phyloP scores from a whole-genome alignment of 1,284 basidiomycete species.

The Boletus semigastroideus region DNA sequence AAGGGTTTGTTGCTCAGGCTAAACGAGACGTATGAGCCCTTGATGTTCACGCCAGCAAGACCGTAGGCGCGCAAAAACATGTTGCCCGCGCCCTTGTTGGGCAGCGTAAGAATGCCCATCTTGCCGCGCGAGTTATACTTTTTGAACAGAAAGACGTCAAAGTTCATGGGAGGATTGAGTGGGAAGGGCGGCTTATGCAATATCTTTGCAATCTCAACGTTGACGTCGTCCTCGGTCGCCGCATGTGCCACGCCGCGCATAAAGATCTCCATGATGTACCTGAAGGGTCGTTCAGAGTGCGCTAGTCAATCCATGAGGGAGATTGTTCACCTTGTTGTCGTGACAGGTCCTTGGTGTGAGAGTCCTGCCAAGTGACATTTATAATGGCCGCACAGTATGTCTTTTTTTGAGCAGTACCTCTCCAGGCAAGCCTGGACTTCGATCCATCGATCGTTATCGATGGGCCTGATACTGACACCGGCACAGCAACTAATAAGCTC shows the following conservation, averaged over 20 bases:
- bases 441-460: constrained; percentile 23
- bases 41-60: constrained; percentile 25
- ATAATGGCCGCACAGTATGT: constrained; percentile 10
- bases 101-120: constrained; percentile 35
- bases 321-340: constrained; percentile 21
- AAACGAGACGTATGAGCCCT: constrained; percentile 24
- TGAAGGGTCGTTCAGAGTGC: constrained; percentile 1
- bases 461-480: neutral
- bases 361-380: constrained; percentile 8
- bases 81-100: constrained; percentile 20
- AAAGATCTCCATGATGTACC: constrained; percentile 36
- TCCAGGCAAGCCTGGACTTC: neutral
- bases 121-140: constrained; percentile 23
- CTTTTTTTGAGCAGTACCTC: neutral
- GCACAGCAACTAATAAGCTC: constrained; percentile 1
- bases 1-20: constrained; percentile 19
- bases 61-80: constrained; percentile 35
- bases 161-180: constrained; percentile 27
- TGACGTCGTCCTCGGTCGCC: constrained; percentile 35
- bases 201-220: constrained; percentile 33
- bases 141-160: constrained; percentile 35
- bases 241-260: constrained; percentile 31
- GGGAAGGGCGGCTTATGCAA: constrained; percentile 39
- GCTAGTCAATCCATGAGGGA: neutral
- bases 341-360: constrained; percentile 6